Conservation (phyloP, 2,329 filamentous ascomycete genomes). For the Trichoderma hamatum region DNA sequence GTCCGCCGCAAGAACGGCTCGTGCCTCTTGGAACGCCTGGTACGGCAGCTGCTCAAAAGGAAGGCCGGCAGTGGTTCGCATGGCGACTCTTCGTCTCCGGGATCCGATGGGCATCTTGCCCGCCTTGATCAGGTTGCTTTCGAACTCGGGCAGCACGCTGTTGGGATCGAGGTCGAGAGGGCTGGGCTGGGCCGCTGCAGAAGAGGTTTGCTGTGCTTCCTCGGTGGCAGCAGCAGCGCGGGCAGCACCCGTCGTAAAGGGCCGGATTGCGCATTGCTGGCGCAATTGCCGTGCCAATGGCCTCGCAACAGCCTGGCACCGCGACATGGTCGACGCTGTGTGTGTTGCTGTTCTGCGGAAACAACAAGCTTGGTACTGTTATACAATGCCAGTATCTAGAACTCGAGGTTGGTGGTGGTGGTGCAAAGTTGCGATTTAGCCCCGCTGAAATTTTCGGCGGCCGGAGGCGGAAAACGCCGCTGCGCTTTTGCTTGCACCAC, state of each 20-base stretch:
- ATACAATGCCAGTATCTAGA: background rate
- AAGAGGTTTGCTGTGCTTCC: conserved; percentile 31
- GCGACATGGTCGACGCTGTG: conserved; percentile 52
- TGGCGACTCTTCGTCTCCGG: conserved; percentile 75
- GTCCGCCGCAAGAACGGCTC: conserved; percentile 78
- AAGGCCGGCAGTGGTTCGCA: conserved; percentile 66
- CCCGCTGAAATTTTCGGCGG: conserved; percentile 38
- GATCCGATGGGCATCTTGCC: conserved; percentile 79
- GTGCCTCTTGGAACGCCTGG: conserved; percentile 96
- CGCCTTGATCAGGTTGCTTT: conserved; percentile 69
- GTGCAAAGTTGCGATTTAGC: conserved; percentile 32
- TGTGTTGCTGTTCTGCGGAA: background rate
- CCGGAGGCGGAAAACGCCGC: conserved; percentile 26
- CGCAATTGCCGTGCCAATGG: conserved; percentile 59
- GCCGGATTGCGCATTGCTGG: conserved; percentile 43
- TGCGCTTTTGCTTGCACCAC: conserved; percentile 29
- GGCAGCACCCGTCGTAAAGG: conserved; percentile 42
- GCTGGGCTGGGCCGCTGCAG: conserved; percentile 33
- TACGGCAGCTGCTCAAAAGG: conserved; percentile 95
- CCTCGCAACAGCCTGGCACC: conserved; percentile 60
- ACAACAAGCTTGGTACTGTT: background rate
- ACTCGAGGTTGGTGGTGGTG: conserved; percentile 21
- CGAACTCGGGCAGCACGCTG: conserved; percentile 60
- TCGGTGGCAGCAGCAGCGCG: conserved; percentile 33
- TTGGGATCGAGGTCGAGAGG: conserved; percentile 63